Evolutionary conservation across 2,329 filamentous ascomycete species (phyloP).

Genomic region (Talaromyces sp.): DNA sequence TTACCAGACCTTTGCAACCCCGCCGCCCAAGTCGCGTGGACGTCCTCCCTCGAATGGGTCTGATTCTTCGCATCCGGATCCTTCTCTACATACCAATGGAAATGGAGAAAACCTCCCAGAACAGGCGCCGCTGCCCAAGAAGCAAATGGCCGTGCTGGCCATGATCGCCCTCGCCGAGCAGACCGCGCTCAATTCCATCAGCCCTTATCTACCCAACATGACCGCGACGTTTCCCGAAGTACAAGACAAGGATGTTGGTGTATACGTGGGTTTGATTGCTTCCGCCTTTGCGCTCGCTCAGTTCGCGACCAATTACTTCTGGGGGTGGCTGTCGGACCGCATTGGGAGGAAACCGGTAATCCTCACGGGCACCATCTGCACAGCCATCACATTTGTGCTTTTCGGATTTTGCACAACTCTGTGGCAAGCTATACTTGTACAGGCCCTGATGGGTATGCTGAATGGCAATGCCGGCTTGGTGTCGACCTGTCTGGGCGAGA

Average conservation of each 20-base stretch:
- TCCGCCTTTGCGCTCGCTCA: constrained; percentile 90
- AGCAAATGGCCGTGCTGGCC: constrained; percentile 77
- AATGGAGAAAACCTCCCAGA: constrained; percentile 11
- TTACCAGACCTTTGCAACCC: constrained; percentile 44
- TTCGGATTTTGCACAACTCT: constrained; percentile 83
- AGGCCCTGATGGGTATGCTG: constrained; percentile 82
- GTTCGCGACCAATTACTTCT: constrained; percentile 84
- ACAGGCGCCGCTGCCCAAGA: constrained; percentile 69
- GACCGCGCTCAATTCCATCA: constrained; percentile 93
- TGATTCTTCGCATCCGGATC: constrained; percentile 27
- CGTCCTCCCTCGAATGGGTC: constrained; percentile 39
- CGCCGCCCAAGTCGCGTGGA: constrained; percentile 41
- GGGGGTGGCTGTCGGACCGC: constrained; percentile 76
- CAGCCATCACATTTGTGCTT: constrained; percentile 71
- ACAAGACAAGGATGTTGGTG: constrained; percentile 61
- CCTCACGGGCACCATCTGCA: constrained; percentile 72
- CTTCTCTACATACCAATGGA: constrained; percentile 22
- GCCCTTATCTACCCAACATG: constrained; percentile 92
- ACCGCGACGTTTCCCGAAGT: constrained; percentile 78
- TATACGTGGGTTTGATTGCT: constrained; percentile 87
- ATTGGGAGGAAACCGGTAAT: constrained; percentile 79
- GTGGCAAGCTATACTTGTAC: constrained; percentile 79
- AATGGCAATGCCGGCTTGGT: constrained; percentile 96
- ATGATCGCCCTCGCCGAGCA: constrained; percentile 89
- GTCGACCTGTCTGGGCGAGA: constrained; percentile 86